Evolutionary conservation across 306 rosid genomes (phyloP).

Genomic region (Cicer yamashitae): DNA sequence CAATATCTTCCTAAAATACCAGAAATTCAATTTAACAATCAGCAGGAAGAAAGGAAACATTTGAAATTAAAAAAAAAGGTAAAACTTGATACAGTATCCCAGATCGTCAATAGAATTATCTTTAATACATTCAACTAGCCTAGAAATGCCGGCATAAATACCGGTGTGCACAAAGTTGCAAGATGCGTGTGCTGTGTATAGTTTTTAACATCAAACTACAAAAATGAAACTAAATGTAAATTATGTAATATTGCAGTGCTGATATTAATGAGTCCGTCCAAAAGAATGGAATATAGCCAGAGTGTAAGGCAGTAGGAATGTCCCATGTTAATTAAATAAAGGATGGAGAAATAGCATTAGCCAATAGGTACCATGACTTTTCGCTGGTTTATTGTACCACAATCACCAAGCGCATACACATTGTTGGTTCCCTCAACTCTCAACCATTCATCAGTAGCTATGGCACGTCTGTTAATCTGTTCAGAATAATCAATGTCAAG

Average conservation of each 20-base stretch:
- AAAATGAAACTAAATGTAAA: not conserved
- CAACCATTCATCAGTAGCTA: conserved; percentile 98
- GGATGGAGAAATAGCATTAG: conserved; percentile 29
- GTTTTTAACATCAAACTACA: conserved; percentile 26
- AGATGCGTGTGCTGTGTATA: not conserved
- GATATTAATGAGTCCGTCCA: not conserved
- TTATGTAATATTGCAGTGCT: not conserved
- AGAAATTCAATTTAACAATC: conserved; percentile 27
- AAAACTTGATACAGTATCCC: conserved; percentile 7
- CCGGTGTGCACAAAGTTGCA: conserved; percentile 14
- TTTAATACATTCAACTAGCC: conserved; percentile 22
- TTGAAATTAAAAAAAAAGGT: conserved; percentile 11
- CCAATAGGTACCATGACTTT: conserved; percentile 77
- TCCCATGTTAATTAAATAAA: conserved; percentile 24
- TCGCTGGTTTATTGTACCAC: conserved; percentile 96
- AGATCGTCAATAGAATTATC: not conserved
- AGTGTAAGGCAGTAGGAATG: conserved; percentile 29
- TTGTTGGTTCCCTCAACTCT: conserved; percentile 83
- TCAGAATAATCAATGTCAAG: conserved; percentile 33
- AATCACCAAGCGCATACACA: conserved; percentile 92
- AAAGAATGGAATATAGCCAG: conserved; percentile 32
- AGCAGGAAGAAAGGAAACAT: conserved; percentile 30
- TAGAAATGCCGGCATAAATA: conserved; percentile 11
- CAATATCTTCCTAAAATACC: conserved; percentile 78
- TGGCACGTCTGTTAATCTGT: conserved; percentile 85